Conservation (phyloP, 768 basidiomycete species). For the Obba rivulosa region DNA sequence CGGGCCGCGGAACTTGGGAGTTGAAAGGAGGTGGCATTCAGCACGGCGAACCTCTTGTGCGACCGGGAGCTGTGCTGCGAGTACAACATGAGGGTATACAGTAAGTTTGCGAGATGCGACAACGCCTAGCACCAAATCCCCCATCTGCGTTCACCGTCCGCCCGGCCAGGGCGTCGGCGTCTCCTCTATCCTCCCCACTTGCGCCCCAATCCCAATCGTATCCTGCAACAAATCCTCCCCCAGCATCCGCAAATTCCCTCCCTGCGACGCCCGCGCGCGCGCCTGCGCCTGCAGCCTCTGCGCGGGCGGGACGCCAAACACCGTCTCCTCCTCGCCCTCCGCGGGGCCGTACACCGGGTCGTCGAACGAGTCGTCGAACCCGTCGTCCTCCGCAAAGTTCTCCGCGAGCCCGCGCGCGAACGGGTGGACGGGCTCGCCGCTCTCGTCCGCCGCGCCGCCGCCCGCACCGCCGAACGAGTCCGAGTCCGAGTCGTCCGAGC, state of each 20-base stretch:
- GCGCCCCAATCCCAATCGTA: conserved; percentile 54
- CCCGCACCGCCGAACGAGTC: conserved; percentile 52
- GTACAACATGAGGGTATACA: too few species aligned
- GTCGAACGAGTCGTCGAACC: conserved; percentile 45
- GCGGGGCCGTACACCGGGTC: conserved; percentile 30
- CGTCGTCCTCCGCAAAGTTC: conserved; percentile 40
- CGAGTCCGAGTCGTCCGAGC: conserved; percentile 31
- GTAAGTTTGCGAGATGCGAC: too few species aligned
- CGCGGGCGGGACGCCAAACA: conserved; percentile 64
- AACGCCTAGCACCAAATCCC: too few species aligned
- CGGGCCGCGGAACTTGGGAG: too few species aligned
- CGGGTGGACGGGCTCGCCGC: conserved; percentile 48
- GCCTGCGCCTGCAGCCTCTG: conserved; percentile 11
- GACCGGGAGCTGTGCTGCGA: too few species aligned
- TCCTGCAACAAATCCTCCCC: conserved; percentile 60
- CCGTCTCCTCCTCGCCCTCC: conserved; percentile 53
- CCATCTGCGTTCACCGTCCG: too few species aligned
- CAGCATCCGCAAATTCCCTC: conserved; percentile 45
- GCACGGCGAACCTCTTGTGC: too few species aligned
- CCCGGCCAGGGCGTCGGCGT: conserved; percentile 51
- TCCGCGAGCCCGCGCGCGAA: conserved; percentile 40
- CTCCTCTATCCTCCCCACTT: conserved; percentile 49
- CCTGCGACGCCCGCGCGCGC: conserved; percentile 7
- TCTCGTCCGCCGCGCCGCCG: conserved; percentile 26
- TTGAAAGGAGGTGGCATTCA: too few species aligned